Base-by-base conservation (phyloP, 2,329 filamentous ascomycete species). In the Venturia oleaginea region DNA sequence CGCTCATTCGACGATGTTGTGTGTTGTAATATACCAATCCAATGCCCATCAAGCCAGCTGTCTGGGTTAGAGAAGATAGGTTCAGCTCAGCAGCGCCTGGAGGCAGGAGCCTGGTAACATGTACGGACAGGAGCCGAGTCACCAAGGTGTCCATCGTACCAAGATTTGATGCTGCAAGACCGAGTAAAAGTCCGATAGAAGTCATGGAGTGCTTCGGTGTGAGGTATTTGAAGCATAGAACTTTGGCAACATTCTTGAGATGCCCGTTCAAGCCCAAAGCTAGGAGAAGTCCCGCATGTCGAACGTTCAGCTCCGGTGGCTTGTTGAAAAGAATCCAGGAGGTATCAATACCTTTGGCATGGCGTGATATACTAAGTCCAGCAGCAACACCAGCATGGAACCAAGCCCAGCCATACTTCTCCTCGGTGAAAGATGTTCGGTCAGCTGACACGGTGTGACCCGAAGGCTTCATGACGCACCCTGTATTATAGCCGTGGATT, bases 271-370 rank as follows among this genome's bases (percentile, higher is more conserved):
- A 80, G 3, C 94, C 94, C 4, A 99, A 81, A 4, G 92, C 94
- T 0, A 99, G 81, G 54, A 99, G 78, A 68, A 99, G 94, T 0
- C 94, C 94, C 37, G 94, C 95, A 74, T 99, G 94, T n/a, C 94
- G 85, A 72, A 97, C 97, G 67, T 89, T 97, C 17, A 97, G 82
- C 63, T 99, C 94, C 43, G 86, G 84, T 0, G 94, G 93, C 73
- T 96, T 97, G 78, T 99, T 99, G 81, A 95, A 99, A 40, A 97
- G 83, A 69, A 99, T 97, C 95, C 95, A 99, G 0, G 93, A 97
- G 0, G 92, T 97, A 72, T 99, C 94, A 67, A 99, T 97, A 4
- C 93, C 93, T 71, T 91, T 91, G 3, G 92, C 93, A 64, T 91
- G 84, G 15, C 87, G 88, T 6, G 94, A 96, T 62, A 99, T 96